A percentile compares a stretch with the other conserved stretches of the same genome.
phyloP scores from a whole-genome alignment of 2,329 filamentous ascomycete species.

The Penicillium capsulatum region DNA sequence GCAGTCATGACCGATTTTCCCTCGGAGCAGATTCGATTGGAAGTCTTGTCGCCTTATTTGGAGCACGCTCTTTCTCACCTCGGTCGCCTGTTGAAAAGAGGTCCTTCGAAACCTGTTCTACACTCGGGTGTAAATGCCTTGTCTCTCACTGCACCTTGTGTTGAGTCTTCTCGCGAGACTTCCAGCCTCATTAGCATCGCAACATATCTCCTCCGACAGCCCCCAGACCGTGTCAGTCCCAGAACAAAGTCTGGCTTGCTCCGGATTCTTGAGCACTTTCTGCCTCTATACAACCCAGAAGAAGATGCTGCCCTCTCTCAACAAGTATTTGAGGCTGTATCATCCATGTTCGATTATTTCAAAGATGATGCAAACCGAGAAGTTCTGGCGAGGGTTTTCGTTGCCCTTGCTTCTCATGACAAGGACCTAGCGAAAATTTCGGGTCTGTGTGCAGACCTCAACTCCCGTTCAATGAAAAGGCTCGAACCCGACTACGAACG shows the following conservation, averaged over 20 bases:
- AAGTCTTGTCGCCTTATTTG: conserved; percentile 54
- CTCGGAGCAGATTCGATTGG: conserved; percentile 32
- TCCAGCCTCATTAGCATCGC: conserved; percentile 75
- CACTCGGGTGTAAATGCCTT: conserved; percentile 75
- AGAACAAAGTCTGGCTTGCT: conserved; percentile 78
- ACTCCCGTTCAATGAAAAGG: conserved; percentile 67
- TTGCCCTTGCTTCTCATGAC: conserved; percentile 64
- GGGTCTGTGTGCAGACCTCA: conserved; percentile 69
- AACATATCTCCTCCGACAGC: conserved; percentile 76
- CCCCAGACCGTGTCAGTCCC: conserved; percentile 75
- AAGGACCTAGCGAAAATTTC: conserved; percentile 60
- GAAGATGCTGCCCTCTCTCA: conserved; percentile 57
- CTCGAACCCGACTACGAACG: conserved; percentile 85
- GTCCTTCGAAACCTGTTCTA: conserved; percentile 67
- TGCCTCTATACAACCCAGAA: conserved; percentile 59
- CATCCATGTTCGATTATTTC: conserved; percentile 85
- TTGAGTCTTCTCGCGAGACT: conserved; percentile 60
- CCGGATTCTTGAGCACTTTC: conserved; percentile 73
- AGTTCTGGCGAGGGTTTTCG: conserved; percentile 68
- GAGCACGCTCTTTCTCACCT: conserved; percentile 58
- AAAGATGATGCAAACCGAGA: conserved; percentile 73
- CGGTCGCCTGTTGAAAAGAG: conserved; percentile 52
- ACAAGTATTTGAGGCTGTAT: conserved; percentile 68
- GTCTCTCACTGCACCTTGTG: conserved; percentile 67
- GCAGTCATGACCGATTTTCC: conserved; percentile 42